Evolutionary conservation across 805 yeast species (phyloP).

Genomic region (Citeromyces nyonsensis): DNA sequence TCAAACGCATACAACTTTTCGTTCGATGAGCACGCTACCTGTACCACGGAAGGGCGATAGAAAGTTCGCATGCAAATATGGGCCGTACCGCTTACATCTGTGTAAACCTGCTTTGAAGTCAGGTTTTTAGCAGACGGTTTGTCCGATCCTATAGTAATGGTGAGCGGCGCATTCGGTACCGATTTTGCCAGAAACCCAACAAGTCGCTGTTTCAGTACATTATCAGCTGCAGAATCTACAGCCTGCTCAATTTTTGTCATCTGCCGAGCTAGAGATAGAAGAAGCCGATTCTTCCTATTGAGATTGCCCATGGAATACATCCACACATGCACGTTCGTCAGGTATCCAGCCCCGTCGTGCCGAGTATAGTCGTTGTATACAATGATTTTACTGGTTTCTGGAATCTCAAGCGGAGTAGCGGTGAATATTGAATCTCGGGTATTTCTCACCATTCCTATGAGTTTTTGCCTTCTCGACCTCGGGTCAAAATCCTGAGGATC

Average conservation of each 20-base stretch:
- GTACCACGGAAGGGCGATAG: slow-evolving; percentile 46
- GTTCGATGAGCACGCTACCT: slow-evolving; percentile 29
- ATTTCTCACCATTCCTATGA: too few relatives aligned
- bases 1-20: slow-evolving; percentile 29
- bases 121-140: slow-evolving; percentile 14
- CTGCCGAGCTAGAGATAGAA: slow-evolving; percentile 57
- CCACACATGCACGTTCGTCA: slow-evolving; percentile 61
- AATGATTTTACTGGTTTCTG: slow-evolving; percentile 43
- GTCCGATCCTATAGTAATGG: slow-evolving; percentile 39
- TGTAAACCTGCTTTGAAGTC: slow-evolving; percentile 17
- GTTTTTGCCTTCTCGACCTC: too few relatives aligned
- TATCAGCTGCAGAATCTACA: slow-evolving; percentile 14
- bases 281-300: slow-evolving; percentile 54
- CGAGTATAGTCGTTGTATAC: slow-evolving; percentile 44
- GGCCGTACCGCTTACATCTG: slow-evolving; percentile 61
- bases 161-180: slow-evolving; percentile 38
- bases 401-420: slow-evolving; percentile 11
- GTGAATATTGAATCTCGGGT: too few relatives aligned
- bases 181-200: slow-evolving; percentile 57
- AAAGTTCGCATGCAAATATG: slow-evolving; percentile 31
- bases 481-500: too few relatives aligned
- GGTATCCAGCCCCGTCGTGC: slow-evolving; percentile 19
- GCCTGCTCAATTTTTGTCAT: slow-evolving; percentile 31
- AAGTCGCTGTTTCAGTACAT: slow-evolving; percentile 43
- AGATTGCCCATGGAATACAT: slow-evolving; percentile 52